phyloP scores from a whole-genome alignment of 177 flowering plant genomes.

The Telopea speciosissima region DNA sequence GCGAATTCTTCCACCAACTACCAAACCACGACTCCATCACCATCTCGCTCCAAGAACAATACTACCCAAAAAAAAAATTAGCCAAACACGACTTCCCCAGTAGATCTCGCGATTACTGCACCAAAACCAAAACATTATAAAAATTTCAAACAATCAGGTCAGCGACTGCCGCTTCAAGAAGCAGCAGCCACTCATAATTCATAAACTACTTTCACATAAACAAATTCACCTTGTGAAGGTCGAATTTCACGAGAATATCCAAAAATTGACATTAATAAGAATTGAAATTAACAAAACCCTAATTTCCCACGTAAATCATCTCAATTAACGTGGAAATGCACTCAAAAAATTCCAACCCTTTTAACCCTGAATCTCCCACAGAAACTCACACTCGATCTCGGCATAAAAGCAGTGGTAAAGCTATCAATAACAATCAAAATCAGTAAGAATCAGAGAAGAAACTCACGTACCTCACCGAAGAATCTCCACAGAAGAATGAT shows the following conservation, averaged over 20 bases:
- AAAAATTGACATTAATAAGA: background rate
- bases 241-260: background rate
- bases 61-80: background rate
- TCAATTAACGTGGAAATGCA: background rate
- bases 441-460: background rate
- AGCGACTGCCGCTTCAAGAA: background rate
- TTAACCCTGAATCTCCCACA: background rate
- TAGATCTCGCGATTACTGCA: slow-evolving; percentile 7
- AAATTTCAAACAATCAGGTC: background rate
- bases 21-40: slow-evolving; percentile 60
- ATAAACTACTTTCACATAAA: background rate
- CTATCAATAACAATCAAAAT: too few species aligned
- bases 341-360: background rate
- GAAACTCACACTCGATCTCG: background rate
- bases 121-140: background rate
- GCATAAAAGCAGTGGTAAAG: background rate
- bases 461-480: background rate
- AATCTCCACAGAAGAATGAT: slow-evolving; percentile 1
- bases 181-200: background rate
- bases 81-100: background rate
- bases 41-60: slow-evolving; percentile 13
- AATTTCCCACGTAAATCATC: background rate
- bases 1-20: slow-evolving; percentile 38
- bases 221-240: background rate
- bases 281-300: background rate